Percentiles rank a stretch among this genome's conserved stretches.
phyloP scores from a whole-genome alignment of 768 basidiomycete species.

The Boletus rubescentipes region DNA sequence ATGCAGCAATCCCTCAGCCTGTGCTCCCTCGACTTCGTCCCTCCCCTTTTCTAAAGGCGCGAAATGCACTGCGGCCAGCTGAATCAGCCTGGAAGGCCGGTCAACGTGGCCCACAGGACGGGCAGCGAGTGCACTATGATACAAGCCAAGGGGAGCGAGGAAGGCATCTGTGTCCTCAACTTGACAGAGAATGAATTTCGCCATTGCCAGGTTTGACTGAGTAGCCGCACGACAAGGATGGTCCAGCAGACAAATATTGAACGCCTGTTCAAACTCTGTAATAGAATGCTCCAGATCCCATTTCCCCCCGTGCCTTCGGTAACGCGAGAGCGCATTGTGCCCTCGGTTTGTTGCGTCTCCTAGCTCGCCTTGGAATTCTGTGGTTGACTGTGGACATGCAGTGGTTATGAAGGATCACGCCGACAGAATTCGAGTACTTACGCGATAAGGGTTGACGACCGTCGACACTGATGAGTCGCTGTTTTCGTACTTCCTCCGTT shows the following conservation, averaged over 20 bases:
- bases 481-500: background rate
- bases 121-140: background rate
- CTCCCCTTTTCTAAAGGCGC: background rate
- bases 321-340: background rate
- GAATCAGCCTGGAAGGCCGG: background rate
- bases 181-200: background rate
- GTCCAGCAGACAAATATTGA: background rate
- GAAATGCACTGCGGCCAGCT: background rate
- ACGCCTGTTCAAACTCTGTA: background rate
- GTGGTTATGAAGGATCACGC: too few relatives aligned
- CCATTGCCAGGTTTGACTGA: background rate
- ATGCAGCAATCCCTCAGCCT: background rate
- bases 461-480: too few relatives aligned
- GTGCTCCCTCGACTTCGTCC: background rate
- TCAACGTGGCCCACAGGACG: conserved; percentile 1
- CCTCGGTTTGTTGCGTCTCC: conserved; percentile 2
- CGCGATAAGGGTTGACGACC: background rate
- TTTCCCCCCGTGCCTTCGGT: background rate
- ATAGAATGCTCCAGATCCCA: background rate
- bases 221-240: background rate
- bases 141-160: background rate
- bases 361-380: background rate
- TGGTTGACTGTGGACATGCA: background rate
- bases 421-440: background rate
- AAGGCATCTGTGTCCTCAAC: background rate